phyloP scores from a whole-genome alignment of 352 stramenopile species.

The Globisporangium iwayamae region DNA sequence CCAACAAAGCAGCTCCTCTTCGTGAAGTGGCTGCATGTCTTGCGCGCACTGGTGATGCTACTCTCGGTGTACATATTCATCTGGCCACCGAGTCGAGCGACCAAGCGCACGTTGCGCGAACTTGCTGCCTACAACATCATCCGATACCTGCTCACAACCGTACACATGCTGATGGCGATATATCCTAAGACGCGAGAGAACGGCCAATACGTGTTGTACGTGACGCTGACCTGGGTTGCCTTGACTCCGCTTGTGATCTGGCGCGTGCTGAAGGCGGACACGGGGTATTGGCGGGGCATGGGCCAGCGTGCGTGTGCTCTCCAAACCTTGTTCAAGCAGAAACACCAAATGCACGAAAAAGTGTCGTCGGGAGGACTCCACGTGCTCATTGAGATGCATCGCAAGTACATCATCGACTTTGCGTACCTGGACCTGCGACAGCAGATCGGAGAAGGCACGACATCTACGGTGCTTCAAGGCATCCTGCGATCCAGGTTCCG shows the following conservation, averaged over 20 bases:
- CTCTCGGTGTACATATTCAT: slow-evolving; percentile 34
- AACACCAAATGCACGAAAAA: slow-evolving; percentile 27
- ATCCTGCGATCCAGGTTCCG: no score
- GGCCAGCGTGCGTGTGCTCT: slow-evolving; percentile 35
- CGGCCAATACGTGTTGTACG: slow-evolving; percentile 17
- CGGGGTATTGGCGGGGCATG: slow-evolving; percentile 65
- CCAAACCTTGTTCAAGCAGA: slow-evolving; percentile 28
- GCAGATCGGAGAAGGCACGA: no score
- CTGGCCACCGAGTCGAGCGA: slow-evolving; percentile 26
- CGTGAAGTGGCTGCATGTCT: slow-evolving; percentile 13
- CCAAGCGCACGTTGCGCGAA: slow-evolving; percentile 28
- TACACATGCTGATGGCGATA: slow-evolving; percentile 18
- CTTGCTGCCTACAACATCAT: slow-evolving; percentile 14
- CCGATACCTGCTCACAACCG: slow-evolving; percentile 11
- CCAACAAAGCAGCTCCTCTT: slow-evolving; percentile 14
- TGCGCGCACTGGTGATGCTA: slow-evolving; percentile 19
- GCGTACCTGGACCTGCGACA: no score
- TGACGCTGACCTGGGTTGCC: slow-evolving; percentile 18
- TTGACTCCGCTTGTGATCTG: slow-evolving; percentile 48
- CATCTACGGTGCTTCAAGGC: no score
- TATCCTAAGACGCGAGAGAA: slow-evolving; percentile 18
- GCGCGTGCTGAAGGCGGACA: slow-evolving; percentile 72
- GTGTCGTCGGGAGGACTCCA: slow-evolving; percentile 40
- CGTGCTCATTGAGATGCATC: no score
- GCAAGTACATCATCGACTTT: no score